Percentiles rank a stretch among this genome's conserved stretches.
phyloP scores from a whole-genome alignment of 2,329 filamentous ascomycete genomes.

The Teratosphaeria pseudoeucalypti region DNA sequence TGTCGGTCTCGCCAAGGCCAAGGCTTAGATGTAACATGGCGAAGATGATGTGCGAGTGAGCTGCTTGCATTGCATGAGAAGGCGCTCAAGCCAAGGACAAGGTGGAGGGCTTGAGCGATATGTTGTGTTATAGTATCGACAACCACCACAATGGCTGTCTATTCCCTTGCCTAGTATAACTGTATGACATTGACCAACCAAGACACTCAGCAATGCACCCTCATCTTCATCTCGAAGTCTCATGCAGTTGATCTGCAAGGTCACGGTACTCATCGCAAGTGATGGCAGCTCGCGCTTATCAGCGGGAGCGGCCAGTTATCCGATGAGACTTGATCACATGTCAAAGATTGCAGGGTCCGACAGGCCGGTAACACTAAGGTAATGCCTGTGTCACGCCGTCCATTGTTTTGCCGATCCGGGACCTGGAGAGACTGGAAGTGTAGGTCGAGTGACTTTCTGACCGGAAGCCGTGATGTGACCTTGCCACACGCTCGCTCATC shows the following conservation, averaged over 20 bases:
- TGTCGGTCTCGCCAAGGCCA: conserved; percentile 75
- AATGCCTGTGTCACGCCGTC: not conserved
- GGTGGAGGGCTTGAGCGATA: not conserved
- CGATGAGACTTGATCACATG: not conserved
- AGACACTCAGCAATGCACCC: not conserved
- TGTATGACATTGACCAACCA: not conserved
- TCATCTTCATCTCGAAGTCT: not conserved
- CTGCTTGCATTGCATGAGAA: not conserved
- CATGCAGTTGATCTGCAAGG: too few relatives aligned
- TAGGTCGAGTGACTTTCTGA: not conserved
- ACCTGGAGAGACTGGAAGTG: not conserved
- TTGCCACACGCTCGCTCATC: not conserved
- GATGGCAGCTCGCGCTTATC: not conserved
- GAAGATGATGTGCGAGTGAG: too few relatives aligned
- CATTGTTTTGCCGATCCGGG: not conserved
- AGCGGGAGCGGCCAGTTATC: not conserved
- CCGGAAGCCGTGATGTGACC: not conserved
- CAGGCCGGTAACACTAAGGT: not conserved
- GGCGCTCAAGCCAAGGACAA: not conserved
- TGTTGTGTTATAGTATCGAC: not conserved
- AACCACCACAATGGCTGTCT: not conserved
- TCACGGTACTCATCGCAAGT: not conserved
- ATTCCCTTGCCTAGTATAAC: not conserved
- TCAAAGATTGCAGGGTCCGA: not conserved
- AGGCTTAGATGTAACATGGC: not conserved